phyloP scores from a whole-genome alignment of 2,329 filamentous ascomycete genomes.

The Talaromyces sp. region DNA sequence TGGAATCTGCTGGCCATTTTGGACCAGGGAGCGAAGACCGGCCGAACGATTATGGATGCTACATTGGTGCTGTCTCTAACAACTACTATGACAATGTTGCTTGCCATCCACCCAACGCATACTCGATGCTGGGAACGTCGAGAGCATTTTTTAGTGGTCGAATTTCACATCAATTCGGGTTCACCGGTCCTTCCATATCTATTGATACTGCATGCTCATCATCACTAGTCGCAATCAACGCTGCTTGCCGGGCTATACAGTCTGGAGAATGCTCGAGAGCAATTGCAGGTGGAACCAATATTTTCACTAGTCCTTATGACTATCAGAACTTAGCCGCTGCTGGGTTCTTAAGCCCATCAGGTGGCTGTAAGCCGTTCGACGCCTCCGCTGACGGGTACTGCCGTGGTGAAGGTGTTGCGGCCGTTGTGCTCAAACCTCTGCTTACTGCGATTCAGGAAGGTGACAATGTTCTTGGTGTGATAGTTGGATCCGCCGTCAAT shows the following conservation, averaged over 20 bases:
- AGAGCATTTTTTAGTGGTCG: conserved; percentile 41
- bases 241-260: conserved; percentile 31
- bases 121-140: conserved; percentile 30
- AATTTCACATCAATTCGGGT: conserved; percentile 41
- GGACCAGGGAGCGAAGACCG: conserved; percentile 22
- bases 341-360: conserved; percentile 46
- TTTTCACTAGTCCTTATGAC: conserved; percentile 27
- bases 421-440: conserved; percentile 51
- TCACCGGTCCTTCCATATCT: conserved; percentile 41
- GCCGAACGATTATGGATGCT: conserved; percentile 26
- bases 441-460: conserved; percentile 45
- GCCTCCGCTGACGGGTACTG: conserved; percentile 47
- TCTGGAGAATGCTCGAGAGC: conserved; percentile 28
- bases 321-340: conserved; percentile 30
- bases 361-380: conserved; percentile 51
- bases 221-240: conserved; percentile 37
- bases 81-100: conserved; percentile 25
- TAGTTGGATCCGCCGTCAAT: conserved; percentile 31
- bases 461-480: conserved; percentile 40
- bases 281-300: conserved; percentile 25
- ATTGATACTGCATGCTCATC: conserved; percentile 50
- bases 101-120: conserved; percentile 20
- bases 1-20: conserved; percentile 23
- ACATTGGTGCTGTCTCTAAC: conserved; percentile 24
- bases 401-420: conserved; percentile 51